Base-by-base conservation (phyloP, 345 rosid species). In the Populus deltoides region DNA sequence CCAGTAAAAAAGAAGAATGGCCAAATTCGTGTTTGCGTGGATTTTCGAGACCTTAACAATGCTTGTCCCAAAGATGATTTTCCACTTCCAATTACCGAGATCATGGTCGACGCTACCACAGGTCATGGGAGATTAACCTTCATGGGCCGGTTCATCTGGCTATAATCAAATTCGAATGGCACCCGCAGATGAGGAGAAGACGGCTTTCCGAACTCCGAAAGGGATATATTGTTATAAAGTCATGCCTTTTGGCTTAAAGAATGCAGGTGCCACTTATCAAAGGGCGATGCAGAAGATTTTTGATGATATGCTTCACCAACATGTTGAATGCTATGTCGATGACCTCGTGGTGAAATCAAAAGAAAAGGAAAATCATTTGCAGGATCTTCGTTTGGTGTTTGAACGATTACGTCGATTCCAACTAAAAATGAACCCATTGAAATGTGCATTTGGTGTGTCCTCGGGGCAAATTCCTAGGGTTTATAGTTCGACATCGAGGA, bases 321-420 rank as follows among this genome's bases (percentile, higher is more conserved):
- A 36, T 31, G 59, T 80, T 7, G 82, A 80, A 36, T 75, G 68
- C 7, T 80, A 80, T 43, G 63, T 74, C 4, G 74, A 74, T n/a
- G 70, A 79, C 3, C 10, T 63, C 10, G 74, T 77, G 24, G 70
- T 72, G 8, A 61, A 70, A 39, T n/a, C 43, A 4, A 53, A 36
- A 15, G 8, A 66, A 22, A 20, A 16, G 0, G 27, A 41, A 1
- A 29, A 66, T 8, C 74, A 79, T 33, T 7, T 67, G 1, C 4
- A 51, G 1, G 47, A 73, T 5, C 47, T 66, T 5, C 7, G 47
- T 17, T 2, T 4, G 1, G 35, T 74, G 0, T 79, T 79, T 25
- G 55, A 79, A n/a, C 2, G 81, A 1, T n/a, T 78, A 10, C 1
- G 72, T 0, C 27, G n/a, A 24, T 66, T 36, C 33, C 71, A 78